Percentiles rank a stretch among this genome's conserved stretches.
Conservation (phyloP, 768 basidiomycete species). For the Lyophyllum atratum region DNA sequence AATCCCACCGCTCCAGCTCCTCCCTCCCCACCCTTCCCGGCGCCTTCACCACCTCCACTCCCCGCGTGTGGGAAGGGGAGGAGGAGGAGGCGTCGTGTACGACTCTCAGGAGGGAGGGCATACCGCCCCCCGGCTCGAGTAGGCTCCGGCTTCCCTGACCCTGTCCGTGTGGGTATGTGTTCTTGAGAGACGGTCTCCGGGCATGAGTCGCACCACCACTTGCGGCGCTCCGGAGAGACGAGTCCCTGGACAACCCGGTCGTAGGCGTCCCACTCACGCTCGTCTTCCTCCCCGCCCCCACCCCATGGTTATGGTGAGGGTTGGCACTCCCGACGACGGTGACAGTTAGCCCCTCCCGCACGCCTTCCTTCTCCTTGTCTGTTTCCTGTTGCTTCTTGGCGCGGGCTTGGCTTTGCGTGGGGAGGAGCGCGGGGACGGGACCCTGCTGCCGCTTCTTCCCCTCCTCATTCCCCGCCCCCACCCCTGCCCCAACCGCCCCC, state of each 20-base stretch:
- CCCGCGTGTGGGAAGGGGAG: too few species aligned
- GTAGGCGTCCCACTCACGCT: background rate
- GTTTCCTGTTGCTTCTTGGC: background rate
- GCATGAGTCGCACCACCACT: slow-evolving; percentile 24
- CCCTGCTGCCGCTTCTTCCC: slow-evolving; percentile 1
- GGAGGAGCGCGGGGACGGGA: background rate
- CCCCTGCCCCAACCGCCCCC: background rate
- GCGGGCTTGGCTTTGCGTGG: background rate
- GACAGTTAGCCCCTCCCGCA: background rate
- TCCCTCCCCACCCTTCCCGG: slow-evolving; percentile 42
- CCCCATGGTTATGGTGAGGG: background rate
- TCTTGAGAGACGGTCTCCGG: slow-evolving; percentile 9
- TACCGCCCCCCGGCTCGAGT: slow-evolving; percentile 30
- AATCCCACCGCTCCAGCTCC: slow-evolving; percentile 16
- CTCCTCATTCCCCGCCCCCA: background rate
- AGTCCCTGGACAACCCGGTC: slow-evolving; percentile 29
- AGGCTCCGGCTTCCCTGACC: slow-evolving; percentile 21
- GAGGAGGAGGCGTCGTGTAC: slow-evolving; percentile 6
- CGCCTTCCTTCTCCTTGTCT: background rate
- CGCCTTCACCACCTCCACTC: slow-evolving; percentile 50
- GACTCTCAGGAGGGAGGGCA: slow-evolving; percentile 44
- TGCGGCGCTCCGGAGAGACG: slow-evolving; percentile 31
- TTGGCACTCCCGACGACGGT: background rate
- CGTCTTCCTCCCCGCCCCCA: background rate
- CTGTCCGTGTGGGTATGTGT: too few species aligned